Percentiles rank a stretch among this genome's conserved stretches.
Evolutionary conservation across 2,329 filamentous ascomycete species (phyloP).

Genomic region (Juglanconis sp.): DNA sequence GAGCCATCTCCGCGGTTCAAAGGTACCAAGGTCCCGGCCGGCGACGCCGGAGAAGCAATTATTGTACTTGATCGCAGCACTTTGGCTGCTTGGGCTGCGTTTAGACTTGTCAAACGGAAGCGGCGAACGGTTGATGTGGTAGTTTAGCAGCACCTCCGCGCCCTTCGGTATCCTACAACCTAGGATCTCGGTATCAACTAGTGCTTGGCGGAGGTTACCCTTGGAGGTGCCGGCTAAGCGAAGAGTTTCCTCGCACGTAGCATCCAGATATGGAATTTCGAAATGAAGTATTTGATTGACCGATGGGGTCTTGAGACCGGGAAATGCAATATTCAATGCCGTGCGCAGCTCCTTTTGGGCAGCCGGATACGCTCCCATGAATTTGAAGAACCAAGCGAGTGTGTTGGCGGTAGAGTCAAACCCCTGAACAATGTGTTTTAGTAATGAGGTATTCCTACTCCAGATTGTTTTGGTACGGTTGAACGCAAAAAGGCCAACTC

Average conservation of each 20-base stretch:
- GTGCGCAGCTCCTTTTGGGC: slow-evolving; percentile 16
- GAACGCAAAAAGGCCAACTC: slow-evolving; percentile 22
- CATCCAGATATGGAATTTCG: slow-evolving; percentile 39
- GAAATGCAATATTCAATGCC: slow-evolving; percentile 23
- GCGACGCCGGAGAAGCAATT: slow-evolving; percentile 22
- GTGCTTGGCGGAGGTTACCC: slow-evolving; percentile 27
- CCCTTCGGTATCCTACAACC: slow-evolving; percentile 38
- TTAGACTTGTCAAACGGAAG: slow-evolving; percentile 25
- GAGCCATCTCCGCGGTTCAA: slow-evolving; percentile 40
- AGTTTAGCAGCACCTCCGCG: slow-evolving; percentile 27
- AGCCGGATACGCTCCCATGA: slow-evolving; percentile 15
- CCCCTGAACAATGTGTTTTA: slow-evolving; percentile 29
- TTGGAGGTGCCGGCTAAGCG: slow-evolving; percentile 29
- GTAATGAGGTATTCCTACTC: too few species aligned
- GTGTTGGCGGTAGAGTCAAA: slow-evolving; percentile 43
- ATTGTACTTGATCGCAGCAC: slow-evolving; percentile 27
- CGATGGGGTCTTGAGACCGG: slow-evolving; percentile 25
- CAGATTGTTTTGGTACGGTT: too few species aligned
- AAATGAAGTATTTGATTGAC: slow-evolving; percentile 29
- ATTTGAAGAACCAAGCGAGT: slow-evolving; percentile 25
- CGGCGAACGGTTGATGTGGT: slow-evolving; percentile 12
- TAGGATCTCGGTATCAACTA: slow-evolving; percentile 36
- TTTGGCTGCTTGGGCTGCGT: slow-evolving; percentile 28
- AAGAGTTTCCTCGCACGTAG: slow-evolving; percentile 36
- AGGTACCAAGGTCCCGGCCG: slow-evolving; percentile 24